phyloP scores from a whole-genome alignment of 495 filamentous ascomycete species.

The Aspergillus heteromorphus region DNA sequence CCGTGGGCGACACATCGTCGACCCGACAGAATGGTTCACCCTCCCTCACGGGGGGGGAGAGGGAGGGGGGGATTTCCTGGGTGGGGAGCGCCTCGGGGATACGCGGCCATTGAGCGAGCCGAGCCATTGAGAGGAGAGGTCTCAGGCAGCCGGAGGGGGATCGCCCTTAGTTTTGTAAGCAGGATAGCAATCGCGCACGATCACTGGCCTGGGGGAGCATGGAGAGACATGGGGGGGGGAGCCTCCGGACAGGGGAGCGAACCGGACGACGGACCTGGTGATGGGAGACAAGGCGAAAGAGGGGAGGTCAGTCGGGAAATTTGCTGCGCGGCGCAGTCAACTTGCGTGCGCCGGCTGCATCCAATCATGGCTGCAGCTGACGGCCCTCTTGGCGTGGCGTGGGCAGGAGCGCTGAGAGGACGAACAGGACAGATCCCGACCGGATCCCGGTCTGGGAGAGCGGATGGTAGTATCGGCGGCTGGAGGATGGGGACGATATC shows the following conservation, averaged over 20 bases:
- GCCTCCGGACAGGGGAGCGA: not conserved
- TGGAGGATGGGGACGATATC: not conserved
- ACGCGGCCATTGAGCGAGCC: not conserved
- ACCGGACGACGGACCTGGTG: not conserved
- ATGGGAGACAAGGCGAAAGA: slow-evolving; percentile 4
- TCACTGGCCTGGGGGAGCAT: slow-evolving; percentile 12
- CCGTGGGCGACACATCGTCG: slow-evolving; percentile 19
- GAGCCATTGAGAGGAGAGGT: not conserved
- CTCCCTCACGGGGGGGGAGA: slow-evolving; percentile 17
- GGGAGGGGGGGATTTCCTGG: not conserved
- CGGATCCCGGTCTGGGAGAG: not conserved
- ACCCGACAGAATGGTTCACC: slow-evolving; percentile 33
- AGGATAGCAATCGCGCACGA: slow-evolving; percentile 2
- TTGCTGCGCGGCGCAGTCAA: slow-evolving; percentile 31
- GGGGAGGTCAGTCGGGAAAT: slow-evolving; percentile 9
- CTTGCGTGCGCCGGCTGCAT: slow-evolving; percentile 21
- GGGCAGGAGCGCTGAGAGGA: slow-evolving; percentile 10
- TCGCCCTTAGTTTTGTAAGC: slow-evolving; percentile 8
- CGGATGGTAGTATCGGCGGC: not conserved
- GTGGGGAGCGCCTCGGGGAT: not conserved
- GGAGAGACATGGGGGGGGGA: too few relatives aligned
- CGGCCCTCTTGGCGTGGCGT: slow-evolving; percentile 37
- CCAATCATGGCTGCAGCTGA: slow-evolving; percentile 15
- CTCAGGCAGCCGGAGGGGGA: slow-evolving; percentile 9
- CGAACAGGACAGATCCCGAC: not conserved